phyloP scores from a whole-genome alignment of 2,329 filamentous ascomycete species.

The Lachnellula willkommii region DNA sequence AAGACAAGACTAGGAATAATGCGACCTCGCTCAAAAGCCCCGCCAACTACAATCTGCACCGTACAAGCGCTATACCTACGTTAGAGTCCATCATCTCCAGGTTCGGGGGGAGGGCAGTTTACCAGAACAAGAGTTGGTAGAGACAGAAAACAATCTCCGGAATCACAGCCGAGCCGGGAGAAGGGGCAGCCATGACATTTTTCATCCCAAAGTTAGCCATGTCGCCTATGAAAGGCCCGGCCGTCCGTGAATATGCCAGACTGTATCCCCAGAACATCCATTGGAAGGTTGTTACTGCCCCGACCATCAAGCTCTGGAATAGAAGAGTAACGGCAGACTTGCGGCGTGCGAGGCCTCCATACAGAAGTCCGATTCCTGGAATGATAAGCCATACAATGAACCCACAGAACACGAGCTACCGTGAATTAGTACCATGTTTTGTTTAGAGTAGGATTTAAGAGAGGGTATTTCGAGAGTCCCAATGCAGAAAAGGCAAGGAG shows the following conservation, averaged over 20 bases:
- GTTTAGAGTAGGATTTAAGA: no score
- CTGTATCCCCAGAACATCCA: constrained; percentile 62
- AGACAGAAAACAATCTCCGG: constrained; percentile 63
- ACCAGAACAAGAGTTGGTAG: constrained; percentile 59
- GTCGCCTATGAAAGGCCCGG: constrained; percentile 57
- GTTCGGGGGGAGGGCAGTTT: constrained; percentile 19
- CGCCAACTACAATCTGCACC: constrained; percentile 61
- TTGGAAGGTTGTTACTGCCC: constrained; percentile 50
- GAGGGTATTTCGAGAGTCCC: no score
- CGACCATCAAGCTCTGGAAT: constrained; percentile 57
- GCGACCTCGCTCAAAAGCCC: constrained; percentile 53
- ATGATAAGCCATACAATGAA: constrained; percentile 63
- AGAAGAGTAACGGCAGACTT: constrained; percentile 58
- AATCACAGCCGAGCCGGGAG: constrained; percentile 49
- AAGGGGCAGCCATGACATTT: constrained; percentile 55
- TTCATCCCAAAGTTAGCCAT: constrained; percentile 57
- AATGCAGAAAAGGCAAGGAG: no score
- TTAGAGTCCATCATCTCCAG: not conserved
- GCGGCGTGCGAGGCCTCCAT: constrained; percentile 56
- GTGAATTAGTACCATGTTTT: no score
- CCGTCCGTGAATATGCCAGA: constrained; percentile 55
- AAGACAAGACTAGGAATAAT: constrained; percentile 61
- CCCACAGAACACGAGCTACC: constrained; percentile 41
- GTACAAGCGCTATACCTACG: constrained; percentile 39
- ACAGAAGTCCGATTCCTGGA: constrained; percentile 60